Base-by-base conservation (phyloP, 2,329 filamentous ascomycete species). In the Pseudogymnoascus sp. region DNA sequence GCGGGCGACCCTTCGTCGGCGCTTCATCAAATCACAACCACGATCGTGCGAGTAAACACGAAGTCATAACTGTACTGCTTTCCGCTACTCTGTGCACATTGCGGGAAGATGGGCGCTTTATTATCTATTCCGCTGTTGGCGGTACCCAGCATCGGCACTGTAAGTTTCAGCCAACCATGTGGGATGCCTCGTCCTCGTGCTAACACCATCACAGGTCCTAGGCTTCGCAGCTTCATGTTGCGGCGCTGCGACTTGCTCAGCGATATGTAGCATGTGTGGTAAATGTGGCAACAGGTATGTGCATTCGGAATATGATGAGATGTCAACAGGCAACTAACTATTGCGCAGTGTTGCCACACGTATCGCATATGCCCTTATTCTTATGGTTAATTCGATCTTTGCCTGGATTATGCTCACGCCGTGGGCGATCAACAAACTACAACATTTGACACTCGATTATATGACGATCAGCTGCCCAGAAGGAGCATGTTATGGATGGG, bases 341-440 rank as follows among this genome's bases (percentile, higher is more conserved):
- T 35, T 44, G 25, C 12, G 35, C 68, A 95, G 92, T 78, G 92
- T 97, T 78, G 92, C 92, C 62, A 99, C 94, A 68, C 91, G 94
- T 80, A 95, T 97, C 78, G 93, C 90, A 72, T 97, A 96, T 74
- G 92, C 94, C 66, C 85, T 97, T 71, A 88, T 99, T 66, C 89
- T 99, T 62, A 86, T 99, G 68, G 78, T 97, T 76, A 99, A 99
- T 82, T 97, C 93, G 63, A 96, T 97, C 67, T 75, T 97, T 60
- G 93, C 94, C 36, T 99, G 94, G 94, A 91, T 99, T 69, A 96
- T 97, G 91, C 91, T 99, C 78, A 99, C 94, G 21, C 91, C 92
- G 61, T 99, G 94, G 94, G 94, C 94, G 35, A 90, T 99, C 73
- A 91, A 96, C 71, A 97, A 97, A 74, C 82, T 99, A 5, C 87